Base-by-base conservation (phyloP, 2,329 filamentous ascomycete species). In the Fusarium sp. region DNA sequence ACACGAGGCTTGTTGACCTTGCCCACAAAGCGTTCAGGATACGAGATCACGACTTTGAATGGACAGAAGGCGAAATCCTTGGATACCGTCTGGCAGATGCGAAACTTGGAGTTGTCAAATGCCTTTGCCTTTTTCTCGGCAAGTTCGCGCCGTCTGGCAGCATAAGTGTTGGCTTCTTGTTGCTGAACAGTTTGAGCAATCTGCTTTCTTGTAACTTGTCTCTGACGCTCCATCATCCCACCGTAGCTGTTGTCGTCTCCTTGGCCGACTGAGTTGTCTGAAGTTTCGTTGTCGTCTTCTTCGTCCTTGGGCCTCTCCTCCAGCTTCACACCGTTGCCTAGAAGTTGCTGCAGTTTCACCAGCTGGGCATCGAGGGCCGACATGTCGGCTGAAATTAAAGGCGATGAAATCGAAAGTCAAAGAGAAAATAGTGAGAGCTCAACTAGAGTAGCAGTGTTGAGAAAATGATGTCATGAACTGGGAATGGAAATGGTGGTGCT, bases 1-100 rank as follows among this genome's bases (percentile, higher is more conserved):
- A 83, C 88, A 72, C 75, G 85, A 77, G 80, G 86, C 69, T 76
- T 81, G 75, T 88, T 92, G 65, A 63, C 67, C 65, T 85, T 85
- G 61, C 87, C 86, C 46, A 91, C 87, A 77, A 87, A 93, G 60
- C 81, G 84, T 69, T 87, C 85, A 1, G 89, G 88, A 74, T 91
- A 94, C 25, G 83, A 84, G 31, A 82, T 79, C 29, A 93, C 80
- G 0, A 89, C 81, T 29, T 82, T 82, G 84, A 87, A 89, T 0
- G 88, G 83, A 42, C 84, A 84, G 70, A 91, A 87, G 2, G 60
- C 53, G 20, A 81, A 77, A 1, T 75, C 55, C 15, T 76, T 55
- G 4, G 73, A 67, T 8, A 77, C 55, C 4, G 71, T 55, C 27
- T 81, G 70, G 2, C 78, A 79, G 12, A 70, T 58, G 7, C 49